Evolutionary conservation across 371 early-diverging fungal species (phyloP).

Genomic region (Mucor indicus): DNA sequence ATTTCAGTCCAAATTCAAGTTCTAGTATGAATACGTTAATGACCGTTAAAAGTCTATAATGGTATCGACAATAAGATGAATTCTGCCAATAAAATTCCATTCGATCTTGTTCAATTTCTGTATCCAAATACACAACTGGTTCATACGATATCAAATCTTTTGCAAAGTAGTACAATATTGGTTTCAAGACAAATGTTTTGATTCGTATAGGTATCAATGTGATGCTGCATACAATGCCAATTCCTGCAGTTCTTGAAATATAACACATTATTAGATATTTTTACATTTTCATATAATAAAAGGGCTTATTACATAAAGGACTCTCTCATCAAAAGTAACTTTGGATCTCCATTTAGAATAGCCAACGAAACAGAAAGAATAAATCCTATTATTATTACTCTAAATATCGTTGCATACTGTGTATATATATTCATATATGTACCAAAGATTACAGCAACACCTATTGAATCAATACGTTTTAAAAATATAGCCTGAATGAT

Average conservation of each 20-base stretch:
- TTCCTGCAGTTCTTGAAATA: constrained; percentile 26
- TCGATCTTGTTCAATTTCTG: constrained; percentile 16
- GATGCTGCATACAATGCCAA: constrained; percentile 28
- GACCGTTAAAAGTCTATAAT: constrained; percentile 33
- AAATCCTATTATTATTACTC: too few relatives aligned
- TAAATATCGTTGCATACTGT: too few relatives aligned
- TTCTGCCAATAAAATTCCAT: constrained; percentile 35
- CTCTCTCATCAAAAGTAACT: constrained; percentile 44
- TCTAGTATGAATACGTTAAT: constrained; percentile 34
- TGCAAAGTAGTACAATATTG: constrained; percentile 37
- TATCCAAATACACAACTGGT: constrained; percentile 17
- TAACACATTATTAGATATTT: not conserved
- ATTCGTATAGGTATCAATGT: constrained; percentile 34
- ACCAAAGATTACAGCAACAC: constrained; percentile 38
- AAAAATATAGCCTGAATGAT: constrained; percentile 30
- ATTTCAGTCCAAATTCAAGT: constrained; percentile 39
- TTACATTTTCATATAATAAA: not conserved
- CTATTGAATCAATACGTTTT: constrained; percentile 34
- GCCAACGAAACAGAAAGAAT: constrained; percentile 44
- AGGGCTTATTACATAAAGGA: constrained; percentile 35
- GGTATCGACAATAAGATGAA: constrained; percentile 26
- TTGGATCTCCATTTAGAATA: constrained; percentile 42
- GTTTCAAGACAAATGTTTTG: constrained; percentile 35
- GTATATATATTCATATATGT: not conserved
- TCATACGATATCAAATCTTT: constrained; percentile 31